These are phyloP conservation scores for Spathaspora passalidarum DNA, from an alignment of 805 yeast species.

Conservation along the genomic window DNA sequence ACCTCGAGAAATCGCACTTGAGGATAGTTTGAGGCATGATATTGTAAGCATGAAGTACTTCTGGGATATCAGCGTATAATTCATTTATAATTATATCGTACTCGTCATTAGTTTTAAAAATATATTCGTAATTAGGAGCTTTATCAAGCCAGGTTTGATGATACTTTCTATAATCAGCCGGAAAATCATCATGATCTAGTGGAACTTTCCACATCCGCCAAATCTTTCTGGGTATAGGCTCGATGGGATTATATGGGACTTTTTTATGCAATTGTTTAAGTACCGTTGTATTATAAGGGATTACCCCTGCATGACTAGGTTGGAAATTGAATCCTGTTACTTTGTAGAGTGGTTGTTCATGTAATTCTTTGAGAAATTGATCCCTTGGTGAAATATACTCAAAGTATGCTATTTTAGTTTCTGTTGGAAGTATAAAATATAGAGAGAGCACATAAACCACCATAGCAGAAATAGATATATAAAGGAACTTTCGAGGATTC, in stretches of 20 bases:
- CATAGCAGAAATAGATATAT: no score
- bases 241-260: conserved; percentile 64
- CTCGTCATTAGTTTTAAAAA: conserved; percentile 71
- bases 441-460: no score
- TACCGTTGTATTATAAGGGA: conserved; percentile 41
- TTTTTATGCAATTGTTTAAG: conserved; percentile 64
- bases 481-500: no score
- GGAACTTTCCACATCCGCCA: conserved; percentile 85
- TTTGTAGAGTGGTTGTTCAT: not conserved
- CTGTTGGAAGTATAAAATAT: no score
- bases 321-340: not conserved
- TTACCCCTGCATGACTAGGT: not conserved
- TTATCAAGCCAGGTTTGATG: conserved; percentile 65
- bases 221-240: conserved; percentile 69
- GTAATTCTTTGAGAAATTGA: not conserved
- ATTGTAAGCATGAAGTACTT: conserved; percentile 70
- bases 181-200: conserved; percentile 57
- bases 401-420: no score
- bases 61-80: conserved; percentile 69
- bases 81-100: conserved; percentile 59
- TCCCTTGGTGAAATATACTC: no score
- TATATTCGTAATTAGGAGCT: conserved; percentile 79
- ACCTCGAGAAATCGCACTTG: conserved; percentile 92
- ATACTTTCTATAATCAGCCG: conserved; percentile 51
- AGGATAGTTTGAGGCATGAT: conserved; percentile 76